A percentile compares a stretch with the other conserved stretches of the same genome.
These are phyloP conservation scores for Aspergillus oerlinghausenensis DNA, from an alignment of 2,329 filamentous ascomycete species.

Conservation along the genomic window DNA sequence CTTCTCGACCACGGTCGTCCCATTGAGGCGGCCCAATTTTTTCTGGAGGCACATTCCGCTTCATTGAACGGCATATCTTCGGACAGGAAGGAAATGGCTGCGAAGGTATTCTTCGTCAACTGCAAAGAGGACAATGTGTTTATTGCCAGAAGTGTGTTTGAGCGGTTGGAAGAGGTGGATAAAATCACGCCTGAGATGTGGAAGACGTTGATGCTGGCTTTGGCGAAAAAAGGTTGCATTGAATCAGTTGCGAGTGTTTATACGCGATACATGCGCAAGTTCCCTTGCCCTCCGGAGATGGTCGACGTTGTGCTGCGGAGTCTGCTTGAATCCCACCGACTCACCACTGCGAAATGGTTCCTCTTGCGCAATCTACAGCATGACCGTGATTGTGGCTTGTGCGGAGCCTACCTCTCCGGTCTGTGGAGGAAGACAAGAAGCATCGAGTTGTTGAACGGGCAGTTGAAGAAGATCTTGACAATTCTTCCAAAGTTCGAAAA, in stretches of 20 bases:
- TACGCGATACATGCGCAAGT: constrained; percentile 21
- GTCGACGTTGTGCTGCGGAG: constrained; percentile 34
- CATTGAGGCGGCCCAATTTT: constrained; percentile 36
- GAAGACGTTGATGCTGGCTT: constrained; percentile 32
- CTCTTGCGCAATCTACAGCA: constrained; percentile 29
- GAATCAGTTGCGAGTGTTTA: constrained; percentile 35
- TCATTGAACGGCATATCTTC: constrained; percentile 19
- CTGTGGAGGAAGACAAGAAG: constrained; percentile 39
- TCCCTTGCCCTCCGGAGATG: constrained; percentile 27
- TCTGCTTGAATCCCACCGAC: constrained; percentile 34
- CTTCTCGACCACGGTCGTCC: constrained; percentile 24
- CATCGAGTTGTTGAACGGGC: constrained; percentile 30
- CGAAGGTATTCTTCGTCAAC: constrained; percentile 32
- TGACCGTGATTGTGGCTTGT: constrained; percentile 32
- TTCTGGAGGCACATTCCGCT: constrained; percentile 24
- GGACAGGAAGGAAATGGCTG: constrained; percentile 26
- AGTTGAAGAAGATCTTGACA: constrained; percentile 28
- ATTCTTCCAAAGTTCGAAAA: constrained; percentile 27
- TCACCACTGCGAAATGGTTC: constrained; percentile 34
- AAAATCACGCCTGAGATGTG: constrained; percentile 31
- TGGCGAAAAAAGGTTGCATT: constrained; percentile 33
- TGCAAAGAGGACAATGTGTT: constrained; percentile 35
- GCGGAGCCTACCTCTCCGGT: constrained; percentile 33
- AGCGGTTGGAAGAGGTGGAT: constrained; percentile 29
- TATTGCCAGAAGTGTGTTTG: constrained; percentile 35